phyloP scores from a whole-genome alignment of 371 early-diverging fungal species.

The Mortierella sp. region DNA sequence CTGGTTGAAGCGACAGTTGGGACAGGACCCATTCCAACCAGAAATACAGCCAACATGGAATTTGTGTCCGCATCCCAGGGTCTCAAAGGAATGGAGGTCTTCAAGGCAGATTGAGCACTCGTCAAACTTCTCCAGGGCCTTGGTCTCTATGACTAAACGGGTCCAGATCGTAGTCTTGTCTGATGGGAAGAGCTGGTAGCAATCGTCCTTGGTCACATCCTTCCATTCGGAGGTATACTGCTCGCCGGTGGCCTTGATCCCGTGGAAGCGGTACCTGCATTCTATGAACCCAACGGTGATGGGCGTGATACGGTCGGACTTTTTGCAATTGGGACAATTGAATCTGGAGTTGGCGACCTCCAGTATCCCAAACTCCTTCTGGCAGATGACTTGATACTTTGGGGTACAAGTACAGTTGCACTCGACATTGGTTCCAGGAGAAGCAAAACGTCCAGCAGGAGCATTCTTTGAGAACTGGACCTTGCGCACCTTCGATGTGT shows the following conservation, averaged over 20 bases:
- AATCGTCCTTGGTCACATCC: constrained; percentile 3
- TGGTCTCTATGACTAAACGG: constrained; percentile 25
- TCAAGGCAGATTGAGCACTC: constrained; percentile 26
- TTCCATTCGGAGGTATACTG: constrained; percentile 29
- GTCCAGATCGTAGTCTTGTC: constrained; percentile 17
- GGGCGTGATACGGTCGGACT: background rate
- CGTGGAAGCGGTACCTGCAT: constrained; percentile 35
- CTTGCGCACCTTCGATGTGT: constrained; percentile 3
- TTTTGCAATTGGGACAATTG: constrained; percentile 1
- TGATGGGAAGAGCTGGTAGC: constrained; percentile 19
- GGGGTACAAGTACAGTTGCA: constrained; percentile 21
- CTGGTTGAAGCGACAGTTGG: constrained; percentile 21
- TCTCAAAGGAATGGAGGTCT: background rate
- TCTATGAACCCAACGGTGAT: constrained; percentile 26
- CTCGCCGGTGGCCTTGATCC: constrained; percentile 22
- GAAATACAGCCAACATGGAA: constrained; percentile 6
- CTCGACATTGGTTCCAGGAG: constrained; percentile 11
- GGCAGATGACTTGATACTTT: constrained; percentile 9
- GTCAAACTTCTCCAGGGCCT: background rate
- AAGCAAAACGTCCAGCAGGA: constrained; percentile 5
- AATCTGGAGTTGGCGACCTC: background rate
- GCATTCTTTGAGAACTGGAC: background rate
- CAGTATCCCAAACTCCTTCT: background rate
- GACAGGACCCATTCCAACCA: constrained; percentile 13
- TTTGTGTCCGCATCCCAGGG: constrained; percentile 14